Evolutionary conservation across 257 asterid genomes (phyloP).

Genomic region (Knoxia roxburghii): DNA sequence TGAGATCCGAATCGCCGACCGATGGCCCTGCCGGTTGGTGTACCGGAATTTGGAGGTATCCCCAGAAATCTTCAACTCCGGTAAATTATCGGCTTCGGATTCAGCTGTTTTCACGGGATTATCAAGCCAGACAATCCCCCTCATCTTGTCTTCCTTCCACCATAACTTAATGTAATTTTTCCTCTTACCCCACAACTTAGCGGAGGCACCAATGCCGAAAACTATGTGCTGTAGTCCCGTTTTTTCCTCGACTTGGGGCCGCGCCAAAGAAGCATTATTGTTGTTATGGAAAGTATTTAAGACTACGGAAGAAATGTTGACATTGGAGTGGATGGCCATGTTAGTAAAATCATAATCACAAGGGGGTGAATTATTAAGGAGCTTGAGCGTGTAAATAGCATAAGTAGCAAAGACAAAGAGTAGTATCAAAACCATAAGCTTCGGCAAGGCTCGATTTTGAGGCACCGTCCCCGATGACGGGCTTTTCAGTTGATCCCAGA

Average conservation of each 20-base stretch:
- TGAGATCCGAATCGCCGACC: slow-evolving; percentile 76
- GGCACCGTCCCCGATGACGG: slow-evolving; percentile 23
- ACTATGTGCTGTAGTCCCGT: slow-evolving; percentile 59
- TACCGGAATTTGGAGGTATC: slow-evolving; percentile 57
- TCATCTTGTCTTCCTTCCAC: slow-evolving; percentile 58
- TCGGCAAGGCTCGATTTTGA: slow-evolving; percentile 42
- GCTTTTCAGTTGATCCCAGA: slow-evolving; percentile 62
- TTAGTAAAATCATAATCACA: slow-evolving; percentile 14
- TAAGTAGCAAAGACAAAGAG: slow-evolving; percentile 51
- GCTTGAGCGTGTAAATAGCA: slow-evolving; percentile 31
- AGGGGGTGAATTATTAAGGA: slow-evolving; percentile 9
- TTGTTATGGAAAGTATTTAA: background rate
- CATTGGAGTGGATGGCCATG: slow-evolving; percentile 1
- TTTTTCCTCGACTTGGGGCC: slow-evolving; percentile 2
- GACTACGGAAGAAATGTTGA: background rate
- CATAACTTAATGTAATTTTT: slow-evolving; percentile 72
- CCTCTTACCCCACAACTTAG: slow-evolving; percentile 62
- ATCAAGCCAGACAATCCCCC: slow-evolving; percentile 77
- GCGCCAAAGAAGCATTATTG: background rate
- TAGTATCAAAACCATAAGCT: slow-evolving; percentile 55
- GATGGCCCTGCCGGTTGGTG: slow-evolving; percentile 59
- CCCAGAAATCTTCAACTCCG: slow-evolving; percentile 52
- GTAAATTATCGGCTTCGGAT: slow-evolving; percentile 35
- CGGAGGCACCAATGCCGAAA: slow-evolving; percentile 85
- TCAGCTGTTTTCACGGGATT: slow-evolving; percentile 26